Evolutionary conservation across 164 flowering plant species (phyloP), one percentile per base, ranked within the genome.

Genomic region (Tetracentron sinense): DNA sequence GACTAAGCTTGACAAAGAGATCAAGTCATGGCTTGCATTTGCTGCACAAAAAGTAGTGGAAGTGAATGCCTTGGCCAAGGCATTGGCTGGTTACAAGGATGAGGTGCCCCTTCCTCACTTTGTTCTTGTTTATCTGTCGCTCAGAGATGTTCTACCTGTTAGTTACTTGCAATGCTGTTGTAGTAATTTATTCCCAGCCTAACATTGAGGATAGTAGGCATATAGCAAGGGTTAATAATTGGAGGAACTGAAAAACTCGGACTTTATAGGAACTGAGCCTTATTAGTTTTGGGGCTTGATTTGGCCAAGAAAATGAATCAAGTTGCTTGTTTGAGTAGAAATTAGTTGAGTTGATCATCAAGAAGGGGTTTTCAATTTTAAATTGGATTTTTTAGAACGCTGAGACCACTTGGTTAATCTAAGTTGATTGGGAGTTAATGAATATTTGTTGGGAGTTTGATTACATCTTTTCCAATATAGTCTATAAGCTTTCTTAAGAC

Each of bases 1-100:
- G 78, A 74, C 86, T 22, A 85, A 84, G 75, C 63, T 88, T 42
- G 94, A 88, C 58, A 10, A 60, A 27, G 94, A 88, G 60, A 70
- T 88, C 61, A 88, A 84, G 68, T 85, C 90, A 42, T 88, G 94
- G 94, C 75, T 88, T 50, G 88, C 90, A 49, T 85, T 83, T 73
- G 85, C 88, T 54, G 87, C 88, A 27, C 90, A 85, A 70, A 85
- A 85, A 60, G 60, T 85, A 20, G 80, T 83, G 67, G 88, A 85
- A 73, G 90, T 85, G 19, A 77, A 82, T 66, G 90, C 87, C 44
- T 73, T 85, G 83, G 86, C 90, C 20, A 80, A 77, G 77, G 88
- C 90, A 23, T 72, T 85, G 81, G 60, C 79, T 69, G 88, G 90
- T 38, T 74, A 79, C 19, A 80, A 81, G 69, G 87, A 88, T 69